Base-by-base conservation (phyloP, 108 stramenopile genomes). In the Fragilaria crotonensis region DNA sequence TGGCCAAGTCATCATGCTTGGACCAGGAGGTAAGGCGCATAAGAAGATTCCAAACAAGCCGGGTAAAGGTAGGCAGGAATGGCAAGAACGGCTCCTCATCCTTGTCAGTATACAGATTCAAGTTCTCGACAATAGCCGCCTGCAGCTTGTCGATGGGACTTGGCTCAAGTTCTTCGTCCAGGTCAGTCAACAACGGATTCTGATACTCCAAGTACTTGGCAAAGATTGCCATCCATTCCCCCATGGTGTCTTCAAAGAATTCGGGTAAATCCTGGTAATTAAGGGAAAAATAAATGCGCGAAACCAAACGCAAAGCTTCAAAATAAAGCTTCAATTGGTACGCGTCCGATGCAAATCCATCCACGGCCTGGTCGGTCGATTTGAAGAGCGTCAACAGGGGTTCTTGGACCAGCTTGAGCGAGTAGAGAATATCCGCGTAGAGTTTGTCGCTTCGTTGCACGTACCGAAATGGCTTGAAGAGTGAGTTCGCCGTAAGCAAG, bases 191-290 rank as follows among this genome's bases (percentile, higher is more conserved):
- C 11, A 71, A 17, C 2, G 93, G 83, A 78, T 93, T 95, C 54
- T 76, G 63, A 65, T 95, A 97, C 53, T 71, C 51, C 55, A 99
- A 63, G 51, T 82, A 93, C 59, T 83, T 90, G 44, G 84, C 73
- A 70, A 98, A 98, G 21, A 75, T 80, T 21, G 52, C 65, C 96
- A 96, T 95, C 95, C 96, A 97, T 56, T 79, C 70, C 21, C 54
- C 63, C 85, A 98, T 94, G 70, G 96, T 84, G 70, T 98, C 97
- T 66, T 98, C 97, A 57, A 97, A 98, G 66, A 75, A 97, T 66
- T 96, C 99, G 3, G 99, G 99, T 48, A 99, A 68, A 70, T 98
- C 97, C 68, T 96, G 94, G 76, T 83, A 98, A 70, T 96, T 97
- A n/a, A 99, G 73, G 28, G 85, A 89, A 78, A 69, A 98, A 62